Base-by-base conservation (phyloP, 2,329 filamentous ascomycete species). In the Ophiostoma quercus region DNA sequence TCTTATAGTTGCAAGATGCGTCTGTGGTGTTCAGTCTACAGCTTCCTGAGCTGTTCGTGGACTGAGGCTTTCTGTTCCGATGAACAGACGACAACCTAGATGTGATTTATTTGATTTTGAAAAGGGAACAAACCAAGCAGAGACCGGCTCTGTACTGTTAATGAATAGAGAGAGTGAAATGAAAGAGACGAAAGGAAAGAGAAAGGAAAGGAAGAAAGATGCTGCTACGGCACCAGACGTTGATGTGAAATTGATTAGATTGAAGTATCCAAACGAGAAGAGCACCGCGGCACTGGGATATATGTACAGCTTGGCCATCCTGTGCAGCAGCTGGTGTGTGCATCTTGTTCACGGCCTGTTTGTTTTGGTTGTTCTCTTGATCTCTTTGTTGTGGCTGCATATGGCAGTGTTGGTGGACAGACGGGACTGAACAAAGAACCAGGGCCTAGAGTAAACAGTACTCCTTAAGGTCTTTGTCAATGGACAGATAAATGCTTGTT, bases 371-470 rank as follows among this genome's bases (percentile, higher is more conserved):
- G 2, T 62, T 62, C 25, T 32, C n/a, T 54, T 25, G 51, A 25
- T 25, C 41, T 47, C 54, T 62, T 62, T 62, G 57, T 62, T 19
- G 57, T 16, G 57, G 51, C 12, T 62, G 57, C 25, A 62, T 62
- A 62, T 62, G 57, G 22, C 9, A 25, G 25, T 16, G 57, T 9
- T 32, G n/a, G 51, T 25, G 22, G 51, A 25, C 22, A 25, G 51
- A 29, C 25, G 25, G 14, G 25, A 62, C 12, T 32, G 7, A 47
- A 47, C 25, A 62, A 62, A 62, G 57, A 62, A 32, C 25, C 12
- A 57, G n/a, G 57, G 57, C 12, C 11, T 2, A 25, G 9, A 62
- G 25, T 62, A 32, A 62, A 62, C 57, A 32, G 19, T 62, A n/a
- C 57, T n/a, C 12, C 9, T 57, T 22, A 12, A 11, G n/a, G 51